Percentiles rank a stretch among this genome's conserved stretches.
Conservation (phyloP, 345 rosid genomes). For the Eucalyptus tenuipes region DNA sequence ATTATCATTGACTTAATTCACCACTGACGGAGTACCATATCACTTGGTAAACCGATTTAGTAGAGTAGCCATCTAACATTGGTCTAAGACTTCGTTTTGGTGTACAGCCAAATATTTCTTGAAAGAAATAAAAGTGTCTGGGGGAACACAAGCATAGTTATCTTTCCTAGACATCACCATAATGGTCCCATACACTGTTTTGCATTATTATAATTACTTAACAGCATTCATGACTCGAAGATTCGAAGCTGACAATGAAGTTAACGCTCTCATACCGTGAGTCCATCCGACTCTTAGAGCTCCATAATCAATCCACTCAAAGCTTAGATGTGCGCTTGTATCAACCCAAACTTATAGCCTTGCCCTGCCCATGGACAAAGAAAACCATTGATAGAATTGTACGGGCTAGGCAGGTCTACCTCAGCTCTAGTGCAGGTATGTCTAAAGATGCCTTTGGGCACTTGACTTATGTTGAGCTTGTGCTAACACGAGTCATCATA, state of each 20-base stretch:
- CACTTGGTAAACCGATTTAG: not conserved
- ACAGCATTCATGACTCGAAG: not conserved
- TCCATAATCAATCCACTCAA: not conserved
- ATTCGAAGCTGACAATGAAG: not conserved
- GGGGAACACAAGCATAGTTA: not conserved
- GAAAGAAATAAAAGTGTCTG: not conserved
- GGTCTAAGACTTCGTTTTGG: not conserved
- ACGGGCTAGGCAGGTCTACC: not conserved
- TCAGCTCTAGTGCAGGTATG: not conserved
- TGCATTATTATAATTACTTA: not conserved
- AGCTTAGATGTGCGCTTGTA: not conserved
- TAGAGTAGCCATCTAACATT: not conserved
- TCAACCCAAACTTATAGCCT: not conserved
- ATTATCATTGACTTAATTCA: not conserved
- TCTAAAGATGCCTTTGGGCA: not conserved
- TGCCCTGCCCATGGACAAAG: not conserved
- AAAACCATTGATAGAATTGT: not conserved
- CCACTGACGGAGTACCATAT: not conserved
- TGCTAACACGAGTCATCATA: not conserved
- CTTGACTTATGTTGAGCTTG: not conserved
- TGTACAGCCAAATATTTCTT: not conserved
- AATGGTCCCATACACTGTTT: not conserved
- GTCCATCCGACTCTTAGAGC: not conserved
- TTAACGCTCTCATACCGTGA: rapidly evolving
- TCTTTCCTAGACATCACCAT: not conserved